These are phyloP conservation scores for Aspergillus quadricinctus DNA, from an alignment of 2,329 filamentous ascomycete genomes.

Conservation along the genomic window DNA sequence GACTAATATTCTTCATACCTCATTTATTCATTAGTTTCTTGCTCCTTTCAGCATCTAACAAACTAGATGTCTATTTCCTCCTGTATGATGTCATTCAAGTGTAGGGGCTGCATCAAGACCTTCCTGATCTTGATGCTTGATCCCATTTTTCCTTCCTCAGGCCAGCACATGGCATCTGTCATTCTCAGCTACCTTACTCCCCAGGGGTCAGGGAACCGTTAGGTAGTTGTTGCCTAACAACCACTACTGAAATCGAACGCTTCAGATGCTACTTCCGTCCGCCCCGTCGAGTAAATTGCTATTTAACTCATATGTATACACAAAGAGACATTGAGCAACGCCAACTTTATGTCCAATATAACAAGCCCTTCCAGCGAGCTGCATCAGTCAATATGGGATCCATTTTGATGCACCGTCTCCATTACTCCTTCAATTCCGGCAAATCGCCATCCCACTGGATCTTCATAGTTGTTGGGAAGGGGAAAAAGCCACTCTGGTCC, in stretches of 20 bases:
- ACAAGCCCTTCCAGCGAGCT: neutral
- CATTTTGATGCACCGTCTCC: neutral
- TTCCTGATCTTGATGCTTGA: neutral
- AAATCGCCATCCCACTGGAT: constrained; percentile 41
- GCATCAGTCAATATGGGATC: neutral
- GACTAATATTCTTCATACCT: neutral
- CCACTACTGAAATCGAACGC: too few relatives aligned
- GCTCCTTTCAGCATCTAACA: neutral
- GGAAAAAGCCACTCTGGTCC: constrained; percentile 39
- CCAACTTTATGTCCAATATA: neutral
- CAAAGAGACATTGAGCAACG: neutral
- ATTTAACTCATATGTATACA: neutral
- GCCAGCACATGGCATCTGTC: neutral
- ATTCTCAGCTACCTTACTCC: neutral
- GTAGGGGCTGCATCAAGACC: too few relatives aligned
- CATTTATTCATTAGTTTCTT: neutral
- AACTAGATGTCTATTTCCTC: neutral
- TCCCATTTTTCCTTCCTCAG: neutral
- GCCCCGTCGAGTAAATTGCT: neutral
- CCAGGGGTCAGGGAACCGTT: neutral
- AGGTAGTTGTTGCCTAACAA: neutral
- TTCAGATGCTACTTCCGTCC: neutral
- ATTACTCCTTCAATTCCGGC: constrained; percentile 15
- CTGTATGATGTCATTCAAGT: neutral
- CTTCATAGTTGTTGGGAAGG: constrained; percentile 44